Percentiles rank a stretch among this genome's conserved stretches.
phyloP scores from a whole-genome alignment of 2,329 filamentous ascomycete species.

The Sclerotinia nivalis region DNA sequence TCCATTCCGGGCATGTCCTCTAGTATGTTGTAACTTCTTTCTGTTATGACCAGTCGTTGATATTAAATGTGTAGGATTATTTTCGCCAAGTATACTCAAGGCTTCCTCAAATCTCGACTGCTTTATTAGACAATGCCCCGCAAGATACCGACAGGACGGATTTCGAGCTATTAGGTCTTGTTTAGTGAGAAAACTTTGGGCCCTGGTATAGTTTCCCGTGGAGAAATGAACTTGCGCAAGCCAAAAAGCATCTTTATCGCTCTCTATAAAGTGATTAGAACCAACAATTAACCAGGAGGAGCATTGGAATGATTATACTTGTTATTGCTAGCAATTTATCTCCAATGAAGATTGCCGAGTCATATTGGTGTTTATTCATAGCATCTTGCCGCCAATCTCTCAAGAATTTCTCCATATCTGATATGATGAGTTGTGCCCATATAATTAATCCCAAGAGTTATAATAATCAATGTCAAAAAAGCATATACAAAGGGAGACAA shows the following conservation, averaged over 20 bases:
- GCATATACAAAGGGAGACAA: background rate
- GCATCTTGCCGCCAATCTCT: constrained; percentile 95
- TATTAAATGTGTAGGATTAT: constrained; percentile 89
- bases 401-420: constrained; percentile 85
- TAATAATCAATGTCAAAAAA: background rate
- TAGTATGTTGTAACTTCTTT: constrained; percentile 71
- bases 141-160: constrained; percentile 86
- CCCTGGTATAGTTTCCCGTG: constrained; percentile 90
- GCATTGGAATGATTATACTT: constrained; percentile 54
- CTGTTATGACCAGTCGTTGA: constrained; percentile 59
- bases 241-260: constrained; percentile 94
- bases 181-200: constrained; percentile 80
- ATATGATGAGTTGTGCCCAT: constrained; percentile 1
- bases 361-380: constrained; percentile 92
- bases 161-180: constrained; percentile 81
- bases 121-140: constrained; percentile 91
- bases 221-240: constrained; percentile 98
- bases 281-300: constrained; percentile 11
- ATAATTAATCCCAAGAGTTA: background rate
- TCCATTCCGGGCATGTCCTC: constrained; percentile 53
- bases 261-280: constrained; percentile 57
- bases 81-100: constrained; percentile 80
- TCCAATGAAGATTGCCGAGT: constrained; percentile 93
- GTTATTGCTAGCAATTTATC: constrained; percentile 96
- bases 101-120: constrained; percentile 90